These are phyloP conservation scores for Margaritispora aquatica DNA, from an alignment of 495 filamentous ascomycete genomes.

Conservation along the genomic window DNA sequence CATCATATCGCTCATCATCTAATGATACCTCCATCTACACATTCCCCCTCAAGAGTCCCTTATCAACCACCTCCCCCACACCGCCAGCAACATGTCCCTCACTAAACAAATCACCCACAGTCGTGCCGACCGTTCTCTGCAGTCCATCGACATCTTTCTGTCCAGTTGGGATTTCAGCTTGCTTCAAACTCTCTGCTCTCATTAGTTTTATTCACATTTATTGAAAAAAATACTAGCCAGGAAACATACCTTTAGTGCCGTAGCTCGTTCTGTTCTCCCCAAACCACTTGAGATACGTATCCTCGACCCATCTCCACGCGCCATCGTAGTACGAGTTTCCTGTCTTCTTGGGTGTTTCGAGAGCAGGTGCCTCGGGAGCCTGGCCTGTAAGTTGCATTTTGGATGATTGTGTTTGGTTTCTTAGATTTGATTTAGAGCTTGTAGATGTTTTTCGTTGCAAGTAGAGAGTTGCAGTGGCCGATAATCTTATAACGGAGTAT, in stretches of 20 bases:
- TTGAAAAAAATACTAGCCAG: no score
- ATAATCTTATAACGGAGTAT: no score
- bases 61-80: conserved; percentile 17
- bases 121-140: conserved; percentile 12
- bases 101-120: conserved; percentile 15
- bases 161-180: conserved; percentile 17
- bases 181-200: conserved; percentile 13
- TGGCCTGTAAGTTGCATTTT: not conserved
- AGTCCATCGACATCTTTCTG: conserved; percentile 22
- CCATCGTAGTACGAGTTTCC: conserved; percentile 8
- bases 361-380: not conserved
- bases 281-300: conserved; percentile 23
- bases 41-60: conserved; percentile 18
- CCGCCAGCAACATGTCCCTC: conserved; percentile 4
- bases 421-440: not conserved
- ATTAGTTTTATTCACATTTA: not conserved
- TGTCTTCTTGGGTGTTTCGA: not conserved
- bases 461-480: no score
- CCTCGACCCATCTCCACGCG: conserved; percentile 19
- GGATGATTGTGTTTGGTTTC: not conserved
- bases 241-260: conserved; percentile 16
- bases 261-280: conserved; percentile 23
- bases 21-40: not conserved
- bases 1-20: not conserved
- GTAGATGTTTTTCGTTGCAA: no score